Base-by-base conservation (phyloP, 305 asterid species). In the Coffea humblotiana region DNA sequence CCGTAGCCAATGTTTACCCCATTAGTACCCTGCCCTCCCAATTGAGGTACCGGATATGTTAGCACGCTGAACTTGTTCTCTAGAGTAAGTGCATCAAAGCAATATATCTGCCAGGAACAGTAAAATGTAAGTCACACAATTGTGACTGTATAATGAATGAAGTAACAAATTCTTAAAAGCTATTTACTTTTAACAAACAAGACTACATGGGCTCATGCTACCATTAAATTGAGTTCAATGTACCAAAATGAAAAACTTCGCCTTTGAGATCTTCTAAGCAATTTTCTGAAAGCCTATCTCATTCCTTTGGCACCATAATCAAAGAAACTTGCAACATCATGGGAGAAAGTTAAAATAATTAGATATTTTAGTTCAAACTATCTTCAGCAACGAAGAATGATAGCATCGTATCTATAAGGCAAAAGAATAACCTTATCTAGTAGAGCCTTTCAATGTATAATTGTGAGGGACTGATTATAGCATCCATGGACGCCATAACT, bases 41-140 rank as follows among this genome's bases (percentile, higher is more conserved):
- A 88, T 79, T 90, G 97, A 76, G 97, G 94, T 76, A 93, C 93
- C 77, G 96, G 97, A 82, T 91, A 92, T 68, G 98, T 96, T 47
- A 94, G 88, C 81, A 93, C 97, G 25, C 89, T 89, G 87, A 93
- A 94, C 89, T 92, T 94, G 82, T 93, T 92, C 93, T 96, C 99
- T 48, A 96, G 90, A 52, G 94, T 94, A 75, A 93, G 87, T 25
- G 95, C 82, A 80, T 96, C 98, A 77, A 93, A 92, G 88, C 99
- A 96, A 84, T 94, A 91, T 82, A 96, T 84, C 99, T 96, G 96
- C 86, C 66, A 77, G 45, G 69, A 29, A 71, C 51, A 27, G 25
- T 21, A 21, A 19, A 60, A 74, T 32, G 32, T 52, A 18, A 32
- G 48, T 68, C 75, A 58, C 40, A 77, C 23, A 13, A 27, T 52